Evolutionary conservation across 306 rosid species (phyloP).

Genomic region (Cucumis melo): DNA sequence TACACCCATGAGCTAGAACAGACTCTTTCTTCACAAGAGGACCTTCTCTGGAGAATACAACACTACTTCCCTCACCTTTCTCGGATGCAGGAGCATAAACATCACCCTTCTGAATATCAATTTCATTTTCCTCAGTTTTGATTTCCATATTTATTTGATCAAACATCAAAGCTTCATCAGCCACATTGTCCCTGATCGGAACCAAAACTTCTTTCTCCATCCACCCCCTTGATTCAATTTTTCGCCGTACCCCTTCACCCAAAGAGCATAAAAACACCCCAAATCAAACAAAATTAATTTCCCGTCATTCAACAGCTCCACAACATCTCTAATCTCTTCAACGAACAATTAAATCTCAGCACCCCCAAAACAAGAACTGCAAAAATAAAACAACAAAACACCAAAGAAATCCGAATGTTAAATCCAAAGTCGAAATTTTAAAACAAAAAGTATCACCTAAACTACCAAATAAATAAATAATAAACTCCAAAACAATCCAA

Average conservation of each 20-base stretch:
- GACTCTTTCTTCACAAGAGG: constrained; percentile 34
- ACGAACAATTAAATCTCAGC: background rate
- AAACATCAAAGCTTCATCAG: constrained; percentile 13
- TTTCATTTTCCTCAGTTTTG: constrained; percentile 26
- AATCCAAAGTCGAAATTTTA: background rate
- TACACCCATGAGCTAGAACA: constrained; percentile 20
- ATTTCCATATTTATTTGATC: constrained; percentile 22
- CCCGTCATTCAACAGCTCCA: background rate
- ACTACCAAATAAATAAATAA: background rate
- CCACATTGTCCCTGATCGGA: constrained; percentile 1
- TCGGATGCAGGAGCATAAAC: constrained; percentile 19
- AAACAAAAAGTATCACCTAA: background rate
- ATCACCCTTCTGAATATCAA: constrained; percentile 24
- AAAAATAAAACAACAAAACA: background rate
- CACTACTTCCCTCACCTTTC: constrained; percentile 44
- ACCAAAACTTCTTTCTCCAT: constrained; percentile 2
- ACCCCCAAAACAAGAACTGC: background rate
- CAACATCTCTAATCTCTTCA: background rate
- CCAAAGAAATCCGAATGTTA: background rate
- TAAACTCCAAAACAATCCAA: background rate
- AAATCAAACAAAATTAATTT: background rate
- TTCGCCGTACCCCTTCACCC: background rate
- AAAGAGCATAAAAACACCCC: constrained; percentile 5
- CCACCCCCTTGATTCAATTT: background rate
- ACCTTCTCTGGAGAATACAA: constrained; percentile 43